Percentiles rank a stretch among this genome's conserved stretches.
These are phyloP conservation scores for Aegilops umbellulata DNA, from an alignment of 176 grass and related monocot genomes.

Conservation along the genomic window DNA sequence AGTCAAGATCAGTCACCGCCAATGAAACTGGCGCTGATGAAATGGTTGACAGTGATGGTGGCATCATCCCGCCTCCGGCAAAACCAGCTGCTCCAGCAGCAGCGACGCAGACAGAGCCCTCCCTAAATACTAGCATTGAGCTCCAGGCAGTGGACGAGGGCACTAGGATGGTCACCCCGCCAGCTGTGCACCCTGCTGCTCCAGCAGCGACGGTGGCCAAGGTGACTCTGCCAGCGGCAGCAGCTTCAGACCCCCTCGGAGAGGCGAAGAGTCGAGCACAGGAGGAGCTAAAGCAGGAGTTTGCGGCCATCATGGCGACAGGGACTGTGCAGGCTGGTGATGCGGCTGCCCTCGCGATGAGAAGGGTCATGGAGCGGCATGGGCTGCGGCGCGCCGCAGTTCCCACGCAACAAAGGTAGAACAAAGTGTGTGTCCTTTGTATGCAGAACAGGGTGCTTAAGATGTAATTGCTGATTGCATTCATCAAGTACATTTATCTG, in stretches of 20 bases:
- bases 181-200: conserved; percentile 11
- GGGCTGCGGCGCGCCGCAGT: conserved; percentile 19
- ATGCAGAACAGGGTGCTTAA: neutral
- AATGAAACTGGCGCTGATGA: neutral
- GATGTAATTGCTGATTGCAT: neutral
- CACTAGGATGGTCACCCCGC: conserved; percentile 1
- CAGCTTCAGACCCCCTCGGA: conserved; percentile 30
- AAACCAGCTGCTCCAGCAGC: conserved; percentile 11
- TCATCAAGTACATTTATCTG: neutral
- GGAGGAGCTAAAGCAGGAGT: conserved; percentile 68
- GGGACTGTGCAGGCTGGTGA: conserved; percentile 50
- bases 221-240: neutral
- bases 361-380: conserved; percentile 73
- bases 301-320: conserved; percentile 62
- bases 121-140: neutral
- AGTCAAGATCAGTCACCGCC: neutral
- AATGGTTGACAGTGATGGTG: neutral
- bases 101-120: neutral
- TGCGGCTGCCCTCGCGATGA: conserved; percentile 52
- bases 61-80: conserved; percentile 7
- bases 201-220: neutral
- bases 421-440: neutral
- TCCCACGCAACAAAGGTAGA: conserved; percentile 32
- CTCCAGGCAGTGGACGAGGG: neutral
- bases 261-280: conserved; percentile 49